Base-by-base conservation (phyloP, 139 green algal genomes). In the Yamagishiella unicocca region DNA sequence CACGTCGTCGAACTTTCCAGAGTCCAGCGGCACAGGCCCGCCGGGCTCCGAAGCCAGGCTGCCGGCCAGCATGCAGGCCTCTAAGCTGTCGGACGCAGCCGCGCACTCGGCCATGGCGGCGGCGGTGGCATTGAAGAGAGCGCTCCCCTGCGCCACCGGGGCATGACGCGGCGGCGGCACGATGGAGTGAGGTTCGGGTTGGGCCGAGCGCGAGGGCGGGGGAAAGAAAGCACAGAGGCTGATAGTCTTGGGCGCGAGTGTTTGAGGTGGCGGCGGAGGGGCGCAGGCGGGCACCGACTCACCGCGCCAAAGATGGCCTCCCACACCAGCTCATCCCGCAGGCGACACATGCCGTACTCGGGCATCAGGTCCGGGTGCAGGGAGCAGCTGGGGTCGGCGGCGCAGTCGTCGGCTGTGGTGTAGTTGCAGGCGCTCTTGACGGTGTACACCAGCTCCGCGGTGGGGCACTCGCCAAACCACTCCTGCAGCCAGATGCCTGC, bases 361-460 rank as follows among this genome's bases (percentile, higher is more conserved):
- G 46, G 22, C 24, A 64, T 62, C 10, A 37, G 64, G n/a, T 66
- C 43, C 24, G 80, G 61, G 1, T 8, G 17, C 43, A 77, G 80
- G 22, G 1, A 1, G 80, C 80, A 86, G 31, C 0, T 31, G 62
- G 64, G 66, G 80, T 86, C 80, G 31, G 45, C 43, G 8, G 22
- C 4, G 64, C 80, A 86, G 64, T 86, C 80, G 1, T 17, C 61
- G 29, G 24, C 5, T n/a, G 8, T 27, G 17, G 43, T 42, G 42
- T 66, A 86, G 80, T 61, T 61, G 80, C 80, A 86, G 61, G 80
- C 80, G 64, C 25, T 50, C 64, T 67, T 77, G 43, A 86, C 67
- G 43, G 80, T 86, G 45, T 77, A 86, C 1, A 86, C 80, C 21
- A 86, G 40, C n/a, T 86, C 80, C 0, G 80, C n/a, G 64, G 80